Conservation (phyloP, 208 protist genomes). For the Herpetomonas samuelpessoai region DNA sequence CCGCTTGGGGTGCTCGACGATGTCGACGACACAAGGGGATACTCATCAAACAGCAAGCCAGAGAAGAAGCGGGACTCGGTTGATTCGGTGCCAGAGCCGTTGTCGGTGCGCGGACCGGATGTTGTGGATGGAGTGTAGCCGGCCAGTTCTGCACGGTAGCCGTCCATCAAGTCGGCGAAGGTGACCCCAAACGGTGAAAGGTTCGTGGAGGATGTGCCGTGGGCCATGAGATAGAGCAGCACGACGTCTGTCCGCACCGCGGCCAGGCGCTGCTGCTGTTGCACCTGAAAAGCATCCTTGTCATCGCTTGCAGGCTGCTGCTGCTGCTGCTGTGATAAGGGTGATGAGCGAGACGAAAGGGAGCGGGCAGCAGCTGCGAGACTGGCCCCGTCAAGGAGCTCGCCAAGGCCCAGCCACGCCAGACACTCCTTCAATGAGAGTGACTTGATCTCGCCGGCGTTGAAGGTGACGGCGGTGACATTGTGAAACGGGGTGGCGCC, state of each 20-base stretch:
- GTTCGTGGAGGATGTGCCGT: constrained; percentile 47
- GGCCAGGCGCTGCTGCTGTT: constrained; percentile 27
- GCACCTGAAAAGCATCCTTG: background rate
- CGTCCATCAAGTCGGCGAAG: constrained; percentile 61
- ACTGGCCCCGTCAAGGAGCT: constrained; percentile 20
- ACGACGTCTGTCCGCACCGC: constrained; percentile 61
- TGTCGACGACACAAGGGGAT: constrained; percentile 8
- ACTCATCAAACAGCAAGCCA: constrained; percentile 30
- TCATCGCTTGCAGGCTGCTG: constrained; percentile 1
- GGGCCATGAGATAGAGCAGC: constrained; percentile 54
- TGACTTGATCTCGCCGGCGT: constrained; percentile 57
- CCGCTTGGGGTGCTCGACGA: background rate
- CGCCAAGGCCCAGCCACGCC: constrained; percentile 62
- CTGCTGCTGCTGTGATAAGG: background rate
- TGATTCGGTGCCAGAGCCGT: background rate
- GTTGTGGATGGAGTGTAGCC: background rate
- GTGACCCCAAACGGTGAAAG: constrained; percentile 32
- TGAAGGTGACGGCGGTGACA: constrained; percentile 55
- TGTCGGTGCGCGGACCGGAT: background rate
- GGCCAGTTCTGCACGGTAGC: constrained; percentile 27
- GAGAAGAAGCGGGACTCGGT: constrained; percentile 1
- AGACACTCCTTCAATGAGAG: constrained; percentile 55
- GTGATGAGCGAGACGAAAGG: background rate
- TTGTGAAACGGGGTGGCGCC: constrained; percentile 65
- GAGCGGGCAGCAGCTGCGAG: background rate